Conservation (phyloP, 2,329 filamentous ascomycete genomes). For the Neoascochyta sp. region DNA sequence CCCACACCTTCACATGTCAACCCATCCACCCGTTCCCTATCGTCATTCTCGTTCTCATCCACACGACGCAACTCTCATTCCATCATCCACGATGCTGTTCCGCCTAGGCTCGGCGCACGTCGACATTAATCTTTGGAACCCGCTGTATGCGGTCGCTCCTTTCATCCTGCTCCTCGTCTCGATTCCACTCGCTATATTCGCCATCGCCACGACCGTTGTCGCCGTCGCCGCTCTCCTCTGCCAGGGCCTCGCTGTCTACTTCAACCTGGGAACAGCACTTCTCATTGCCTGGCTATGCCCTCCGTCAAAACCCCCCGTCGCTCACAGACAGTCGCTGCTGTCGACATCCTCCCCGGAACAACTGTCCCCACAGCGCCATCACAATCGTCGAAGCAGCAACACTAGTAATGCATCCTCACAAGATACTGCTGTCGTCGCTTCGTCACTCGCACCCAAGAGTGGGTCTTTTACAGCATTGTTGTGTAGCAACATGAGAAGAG, state of each 20-base stretch:
- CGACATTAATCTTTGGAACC: conserved; percentile 23
- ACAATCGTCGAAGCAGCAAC: conserved; percentile 18
- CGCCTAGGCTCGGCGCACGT: conserved; percentile 10
- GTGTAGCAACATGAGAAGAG: conserved; percentile 32
- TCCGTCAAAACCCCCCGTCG: conserved; percentile 12
- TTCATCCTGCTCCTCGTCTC: conserved; percentile 38
- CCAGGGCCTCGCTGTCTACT: conserved; percentile 42
- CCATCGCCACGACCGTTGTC: conserved; percentile 38
- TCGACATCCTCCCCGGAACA: conserved; percentile 11
- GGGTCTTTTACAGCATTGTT: conserved; percentile 35
- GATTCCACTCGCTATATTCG: conserved; percentile 40
- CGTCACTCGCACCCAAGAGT: conserved; percentile 27
- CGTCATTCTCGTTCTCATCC: too few relatives aligned
- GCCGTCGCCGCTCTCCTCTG: conserved; percentile 39
- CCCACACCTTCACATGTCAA: conserved; percentile 19
- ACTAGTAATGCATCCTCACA: conserved; percentile 21
- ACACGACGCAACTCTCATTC: conserved; percentile 1
- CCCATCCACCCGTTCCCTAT: too few relatives aligned
- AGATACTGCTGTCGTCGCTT: conserved; percentile 13
- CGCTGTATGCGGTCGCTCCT: conserved; percentile 34
- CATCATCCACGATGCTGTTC: conserved; percentile 12
- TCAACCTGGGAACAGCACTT: conserved; percentile 41
- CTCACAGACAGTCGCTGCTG: conserved; percentile 6
- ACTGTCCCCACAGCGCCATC: conserved; percentile 23
- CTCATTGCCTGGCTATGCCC: conserved; percentile 37